Conservation (phyloP, 768 basidiomycete species). For the Amanita thiersii region DNA sequence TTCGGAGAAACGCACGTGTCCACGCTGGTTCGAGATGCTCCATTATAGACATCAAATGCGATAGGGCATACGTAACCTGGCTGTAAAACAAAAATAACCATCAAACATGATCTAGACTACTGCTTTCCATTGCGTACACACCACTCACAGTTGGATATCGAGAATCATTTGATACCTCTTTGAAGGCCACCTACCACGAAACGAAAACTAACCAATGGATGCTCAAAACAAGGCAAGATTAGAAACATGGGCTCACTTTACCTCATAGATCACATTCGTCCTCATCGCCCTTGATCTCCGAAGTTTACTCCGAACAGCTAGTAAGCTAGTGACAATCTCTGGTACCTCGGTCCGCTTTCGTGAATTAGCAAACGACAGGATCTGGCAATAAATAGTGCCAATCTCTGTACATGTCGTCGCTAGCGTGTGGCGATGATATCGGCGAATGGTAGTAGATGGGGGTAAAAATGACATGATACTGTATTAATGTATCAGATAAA, state of each 20-base stretch:
- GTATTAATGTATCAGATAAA: background rate
- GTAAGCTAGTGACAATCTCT: conserved; percentile 53
- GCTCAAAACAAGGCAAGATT: conserved; percentile 3
- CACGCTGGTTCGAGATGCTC: conserved; percentile 69
- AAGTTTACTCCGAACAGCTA: conserved; percentile 71
- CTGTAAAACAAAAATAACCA: conserved; percentile 2
- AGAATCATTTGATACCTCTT: conserved; percentile 64
- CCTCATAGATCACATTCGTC: conserved; percentile 62
- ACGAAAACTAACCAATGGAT: conserved; percentile 45
- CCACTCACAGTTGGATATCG: conserved; percentile 56
- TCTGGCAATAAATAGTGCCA: conserved; percentile 67
- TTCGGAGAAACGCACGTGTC: conserved; percentile 65
- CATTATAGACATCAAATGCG: conserved; percentile 67
- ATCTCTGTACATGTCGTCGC: conserved; percentile 61
- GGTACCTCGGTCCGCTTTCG: conserved; percentile 41
- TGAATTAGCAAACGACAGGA: conserved; percentile 64
- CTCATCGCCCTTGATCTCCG: conserved; percentile 49
- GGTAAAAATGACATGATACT: conserved; percentile 67
- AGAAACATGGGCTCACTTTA: conserved; percentile 16
- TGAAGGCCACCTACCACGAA: conserved; percentile 76
- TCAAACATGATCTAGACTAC: background rate
- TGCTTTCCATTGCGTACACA: no score
- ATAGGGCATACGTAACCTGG: conserved; percentile 59
- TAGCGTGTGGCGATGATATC: conserved; percentile 63
- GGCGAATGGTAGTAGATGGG: conserved; percentile 68